Percentiles rank a stretch among this genome's conserved stretches.
Evolutionary conservation across 1,284 basidiomycete genomes (phyloP).

Genomic region (Rhodotorula sp.): DNA sequence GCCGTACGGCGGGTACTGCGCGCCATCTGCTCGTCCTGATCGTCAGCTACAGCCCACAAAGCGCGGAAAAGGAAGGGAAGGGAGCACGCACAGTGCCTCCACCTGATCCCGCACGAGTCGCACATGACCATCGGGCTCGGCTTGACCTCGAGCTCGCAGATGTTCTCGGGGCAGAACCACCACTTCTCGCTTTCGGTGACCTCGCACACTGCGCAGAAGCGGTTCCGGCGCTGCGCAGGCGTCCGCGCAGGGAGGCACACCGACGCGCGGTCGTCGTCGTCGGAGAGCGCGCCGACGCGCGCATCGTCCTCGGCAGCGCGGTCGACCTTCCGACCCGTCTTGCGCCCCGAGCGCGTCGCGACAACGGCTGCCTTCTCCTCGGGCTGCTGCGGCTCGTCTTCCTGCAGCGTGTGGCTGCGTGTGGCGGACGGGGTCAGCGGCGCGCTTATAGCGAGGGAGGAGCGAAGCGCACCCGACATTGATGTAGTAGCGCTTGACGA

Average conservation of each 20-base stretch:
- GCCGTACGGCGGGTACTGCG: constrained; percentile 34
- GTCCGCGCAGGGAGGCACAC: constrained; percentile 26
- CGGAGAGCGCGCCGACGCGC: background rate
- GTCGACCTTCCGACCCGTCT: constrained; percentile 12
- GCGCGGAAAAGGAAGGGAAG: background rate
- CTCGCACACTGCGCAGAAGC: constrained; percentile 44
- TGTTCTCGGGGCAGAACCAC: constrained; percentile 43
- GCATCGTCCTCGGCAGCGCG: constrained; percentile 15
- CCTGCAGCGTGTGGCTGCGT: constrained; percentile 35
- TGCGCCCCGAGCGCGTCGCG: constrained; percentile 27
- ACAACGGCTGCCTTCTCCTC: constrained; percentile 35
- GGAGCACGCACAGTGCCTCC: constrained; percentile 43
- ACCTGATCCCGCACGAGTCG: constrained; percentile 42
- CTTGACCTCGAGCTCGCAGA: constrained; percentile 36
- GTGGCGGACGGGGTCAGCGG: too few species aligned
- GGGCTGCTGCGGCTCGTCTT: constrained; percentile 42
- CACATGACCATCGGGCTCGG: constrained; percentile 42
- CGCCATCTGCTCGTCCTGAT: constrained; percentile 38
- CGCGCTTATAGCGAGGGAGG: background rate
- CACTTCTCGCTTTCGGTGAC: constrained; percentile 30
- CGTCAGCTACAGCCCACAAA: background rate
- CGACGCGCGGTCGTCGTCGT: constrained; percentile 36
- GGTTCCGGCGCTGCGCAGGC: constrained; percentile 21
- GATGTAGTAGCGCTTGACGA: constrained; percentile 46
- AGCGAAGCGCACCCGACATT: constrained; percentile 28